Evolutionary conservation across 257 asterid genomes (phyloP).

Genomic region (Penstemon eatonii): DNA sequence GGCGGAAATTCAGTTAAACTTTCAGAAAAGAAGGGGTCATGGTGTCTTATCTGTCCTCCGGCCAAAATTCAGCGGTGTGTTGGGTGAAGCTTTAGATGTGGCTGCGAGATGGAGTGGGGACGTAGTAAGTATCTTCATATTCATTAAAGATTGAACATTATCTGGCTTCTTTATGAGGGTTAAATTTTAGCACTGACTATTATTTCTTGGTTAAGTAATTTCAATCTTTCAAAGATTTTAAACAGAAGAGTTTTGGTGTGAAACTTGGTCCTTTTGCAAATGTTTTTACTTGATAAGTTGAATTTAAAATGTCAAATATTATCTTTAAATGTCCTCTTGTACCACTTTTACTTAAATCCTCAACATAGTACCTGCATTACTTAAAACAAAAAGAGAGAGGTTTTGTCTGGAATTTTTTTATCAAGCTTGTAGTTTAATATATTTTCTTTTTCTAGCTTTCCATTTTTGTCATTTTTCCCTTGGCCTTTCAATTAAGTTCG

Average conservation of each 20-base stretch:
- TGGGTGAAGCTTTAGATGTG: constrained; percentile 98
- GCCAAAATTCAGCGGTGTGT: constrained; percentile 96
- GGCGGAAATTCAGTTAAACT: constrained; percentile 97
- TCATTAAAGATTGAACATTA: constrained; percentile 23
- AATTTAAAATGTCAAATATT: not conserved
- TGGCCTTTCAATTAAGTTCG: not conserved
- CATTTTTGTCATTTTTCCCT: not conserved
- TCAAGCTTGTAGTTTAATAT: not conserved
- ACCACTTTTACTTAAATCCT: not conserved
- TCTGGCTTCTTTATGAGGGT: constrained; percentile 17
- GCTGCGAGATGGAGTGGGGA: constrained; percentile 99
- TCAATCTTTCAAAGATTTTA: constrained; percentile 18
- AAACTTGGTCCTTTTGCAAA: constrained; percentile 5
- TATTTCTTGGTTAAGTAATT: not conserved
- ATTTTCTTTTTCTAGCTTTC: not conserved
- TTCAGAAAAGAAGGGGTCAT: constrained; percentile 96
- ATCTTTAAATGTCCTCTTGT: not conserved
- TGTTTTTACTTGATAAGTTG: constrained; percentile 1
- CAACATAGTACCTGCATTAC: not conserved
- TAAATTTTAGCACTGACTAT: not conserved
- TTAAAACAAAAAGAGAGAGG: not conserved
- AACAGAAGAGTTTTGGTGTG: constrained; percentile 4
- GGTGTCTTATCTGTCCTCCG: constrained; percentile 86
- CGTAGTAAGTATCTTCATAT: constrained; percentile 65
- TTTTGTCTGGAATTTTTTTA: not conserved